Evolutionary conservation across 2,329 filamentous ascomycete genomes (phyloP), one percentile per base, ranked within the genome.

Genomic region (Macrophomina phaseolina): DNA sequence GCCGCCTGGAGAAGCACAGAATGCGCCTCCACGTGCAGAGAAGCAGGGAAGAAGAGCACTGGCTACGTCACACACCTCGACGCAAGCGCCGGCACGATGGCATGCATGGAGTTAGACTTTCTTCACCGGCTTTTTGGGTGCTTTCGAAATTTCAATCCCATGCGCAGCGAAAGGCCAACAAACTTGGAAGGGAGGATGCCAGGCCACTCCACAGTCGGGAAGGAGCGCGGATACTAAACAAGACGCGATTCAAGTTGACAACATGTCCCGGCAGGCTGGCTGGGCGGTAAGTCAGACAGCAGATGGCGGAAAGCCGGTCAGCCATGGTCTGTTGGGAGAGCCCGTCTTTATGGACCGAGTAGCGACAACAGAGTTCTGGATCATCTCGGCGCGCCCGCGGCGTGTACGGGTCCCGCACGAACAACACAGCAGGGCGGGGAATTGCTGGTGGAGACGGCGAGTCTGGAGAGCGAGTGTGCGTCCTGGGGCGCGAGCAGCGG

Each of bases 371-470:
- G 58, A 38, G 8, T 36, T 49, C 34, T 62, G 58, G 58, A 62
- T 62, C 58, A 40, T 62, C 58, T 62, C 58, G 58, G 58, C 58
- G 58, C 58, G 45, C 28, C 58, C 58, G 58, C 56, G 32, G 45
- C 45, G 58, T 38, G 32, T 49, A 62, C 58, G 58, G 58, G 58
- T 36, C 58, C 45, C 58, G 58, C 58, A 48, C 58, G 58, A 48
- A 62, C 58, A 62, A 62, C 58, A 62, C 58, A 62, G 58, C 58
- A 62, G 30, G 58, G 58, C 58, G 58, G 58, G 58, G 58, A 49
- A 49, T 48, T 23, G 30, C 16, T 38, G 45, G 58, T 62, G 58
- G 58, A 48, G 56, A 60, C 45, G 28, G n/a, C 23, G 58, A 49
- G 56, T 61, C 58, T 51, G 58, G 58, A 62, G 58, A 62, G 58